These are phyloP conservation scores for Leccinellum albellum DNA, from an alignment of 768 basidiomycete species.

Conservation along the genomic window DNA sequence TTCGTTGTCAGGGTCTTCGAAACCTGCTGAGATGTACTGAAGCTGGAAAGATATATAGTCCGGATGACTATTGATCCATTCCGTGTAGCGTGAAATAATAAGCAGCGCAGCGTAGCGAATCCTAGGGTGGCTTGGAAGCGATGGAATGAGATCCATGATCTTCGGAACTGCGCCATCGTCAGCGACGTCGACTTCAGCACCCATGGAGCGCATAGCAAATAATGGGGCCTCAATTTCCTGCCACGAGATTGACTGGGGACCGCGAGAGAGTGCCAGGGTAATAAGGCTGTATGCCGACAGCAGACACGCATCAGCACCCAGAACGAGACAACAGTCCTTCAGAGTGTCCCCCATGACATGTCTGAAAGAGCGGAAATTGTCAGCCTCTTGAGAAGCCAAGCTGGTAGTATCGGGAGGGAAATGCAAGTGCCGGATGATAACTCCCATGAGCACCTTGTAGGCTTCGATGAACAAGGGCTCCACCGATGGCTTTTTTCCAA, in stretches of 20 bases:
- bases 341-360: conserved; percentile 99
- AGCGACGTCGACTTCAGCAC: conserved; percentile 80
- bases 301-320: conserved; percentile 84
- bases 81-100: conserved; percentile 92
- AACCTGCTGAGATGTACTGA: conserved; percentile 89
- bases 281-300: conserved; percentile 79
- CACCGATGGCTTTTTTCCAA: conserved; percentile 71
- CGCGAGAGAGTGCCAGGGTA: conserved; percentile 62
- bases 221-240: conserved; percentile 97
- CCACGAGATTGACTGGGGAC: conserved; percentile 66
- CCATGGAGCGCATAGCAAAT: conserved; percentile 98
- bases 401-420: conserved; percentile 73
- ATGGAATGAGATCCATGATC: conserved; percentile 92
- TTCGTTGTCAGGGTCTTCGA: conserved; percentile 74
- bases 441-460: conserved; percentile 77
- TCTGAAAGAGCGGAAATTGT: conserved; percentile 91
- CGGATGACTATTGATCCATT: conserved; percentile 92
- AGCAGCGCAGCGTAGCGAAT: conserved; percentile 94
- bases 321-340: conserved; percentile 95
- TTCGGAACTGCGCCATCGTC: conserved; percentile 89
- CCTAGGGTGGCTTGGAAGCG: conserved; percentile 82
- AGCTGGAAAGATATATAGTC: conserved; percentile 81
- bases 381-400: conserved; percentile 79
- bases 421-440: conserved; percentile 87
- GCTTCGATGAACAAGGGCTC: conserved; percentile 78